phyloP scores from a whole-genome alignment of 176 grass and related monocot species.

The Carex pumila region DNA sequence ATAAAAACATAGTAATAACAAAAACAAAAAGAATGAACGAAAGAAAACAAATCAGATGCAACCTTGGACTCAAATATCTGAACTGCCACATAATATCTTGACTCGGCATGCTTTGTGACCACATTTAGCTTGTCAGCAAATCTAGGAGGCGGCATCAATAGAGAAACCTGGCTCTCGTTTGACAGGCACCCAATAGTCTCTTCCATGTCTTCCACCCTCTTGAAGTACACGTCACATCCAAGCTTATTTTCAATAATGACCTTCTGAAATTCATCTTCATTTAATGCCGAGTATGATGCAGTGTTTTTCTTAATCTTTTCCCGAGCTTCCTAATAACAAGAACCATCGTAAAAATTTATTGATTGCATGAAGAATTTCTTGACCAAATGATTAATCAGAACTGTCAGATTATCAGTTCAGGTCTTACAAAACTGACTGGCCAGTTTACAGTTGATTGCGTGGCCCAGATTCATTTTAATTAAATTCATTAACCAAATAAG shows the following conservation, averaged over 20 bases:
- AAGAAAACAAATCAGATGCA: not conserved
- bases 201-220: constrained; percentile 51
- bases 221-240: constrained; percentile 92
- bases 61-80: constrained; percentile 93
- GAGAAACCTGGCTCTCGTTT: constrained; percentile 52
- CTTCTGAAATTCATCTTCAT: constrained; percentile 88
- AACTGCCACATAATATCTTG: constrained; percentile 88
- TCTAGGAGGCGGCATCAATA: constrained; percentile 79
- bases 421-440: not conserved
- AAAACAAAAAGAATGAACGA: not conserved
- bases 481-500: not conserved
- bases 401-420: constrained; percentile 1
- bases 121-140: constrained; percentile 86
- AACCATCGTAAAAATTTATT: not conserved
- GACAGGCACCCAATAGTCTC: constrained; percentile 46
- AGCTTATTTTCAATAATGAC: constrained; percentile 87
- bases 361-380: not conserved
- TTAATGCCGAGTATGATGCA: constrained; percentile 62
- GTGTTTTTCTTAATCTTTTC: constrained; percentile 33
- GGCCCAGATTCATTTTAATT: not conserved
- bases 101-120: constrained; percentile 56
- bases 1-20: constrained; percentile 2
- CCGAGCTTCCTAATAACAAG: constrained; percentile 37
- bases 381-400: not conserved
- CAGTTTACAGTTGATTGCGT: not conserved